Evolutionary conservation across 345 rosid species (phyloP).

Genomic region (Euphorbia lathyris): DNA sequence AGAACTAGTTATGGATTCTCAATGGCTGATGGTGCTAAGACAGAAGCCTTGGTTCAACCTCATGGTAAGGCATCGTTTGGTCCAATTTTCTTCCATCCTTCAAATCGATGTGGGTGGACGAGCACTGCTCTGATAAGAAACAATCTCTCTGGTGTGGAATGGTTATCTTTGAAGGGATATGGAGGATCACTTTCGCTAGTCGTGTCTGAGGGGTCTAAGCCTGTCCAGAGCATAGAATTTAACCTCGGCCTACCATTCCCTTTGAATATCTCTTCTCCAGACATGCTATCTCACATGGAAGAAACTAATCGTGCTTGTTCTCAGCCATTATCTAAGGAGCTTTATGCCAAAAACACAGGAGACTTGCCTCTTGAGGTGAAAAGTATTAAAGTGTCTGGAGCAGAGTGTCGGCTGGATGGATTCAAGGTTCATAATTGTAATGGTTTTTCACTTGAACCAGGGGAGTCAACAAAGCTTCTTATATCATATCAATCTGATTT

Average conservation of each 20-base stretch:
- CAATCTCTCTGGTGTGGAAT: constrained; percentile 77
- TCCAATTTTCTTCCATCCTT: constrained; percentile 63
- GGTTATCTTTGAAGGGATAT: constrained; percentile 58
- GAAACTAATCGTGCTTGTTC: constrained; percentile 43
- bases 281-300: constrained; percentile 31
- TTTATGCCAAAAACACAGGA: constrained; percentile 55
- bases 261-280: constrained; percentile 34
- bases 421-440: constrained; percentile 54
- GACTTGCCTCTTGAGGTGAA: constrained; percentile 62
- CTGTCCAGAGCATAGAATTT: constrained; percentile 53
- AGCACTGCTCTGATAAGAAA: constrained; percentile 63
- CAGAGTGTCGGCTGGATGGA: constrained; percentile 47
- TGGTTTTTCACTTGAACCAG: constrained; percentile 56
- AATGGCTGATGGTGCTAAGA: constrained; percentile 41
- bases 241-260: constrained; percentile 39
- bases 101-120: constrained; percentile 59
- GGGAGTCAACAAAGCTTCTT: constrained; percentile 55
- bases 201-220: constrained; percentile 51
- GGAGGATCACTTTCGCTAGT: constrained; percentile 54
- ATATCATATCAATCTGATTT: constrained; percentile 54
- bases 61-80: constrained; percentile 50
- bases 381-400: constrained; percentile 56
- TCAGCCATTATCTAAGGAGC: constrained; percentile 51
- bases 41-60: constrained; percentile 58
- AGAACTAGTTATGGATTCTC: constrained; percentile 45